Percentiles rank a stretch among this genome's conserved stretches.
phyloP scores from a whole-genome alignment of 257 asterid species.

The Plantago major region DNA sequence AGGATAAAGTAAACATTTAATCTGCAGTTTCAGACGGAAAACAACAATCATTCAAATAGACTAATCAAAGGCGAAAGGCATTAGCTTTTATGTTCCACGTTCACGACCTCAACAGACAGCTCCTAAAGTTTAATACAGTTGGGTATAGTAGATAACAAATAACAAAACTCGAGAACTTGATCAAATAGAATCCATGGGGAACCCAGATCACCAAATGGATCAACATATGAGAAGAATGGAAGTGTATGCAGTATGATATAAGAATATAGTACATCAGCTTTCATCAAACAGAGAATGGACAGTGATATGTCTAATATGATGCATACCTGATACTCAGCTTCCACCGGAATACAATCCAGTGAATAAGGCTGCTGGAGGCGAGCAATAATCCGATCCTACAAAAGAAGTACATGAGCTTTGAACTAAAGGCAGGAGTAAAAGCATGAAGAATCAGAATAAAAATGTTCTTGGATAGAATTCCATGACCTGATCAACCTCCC shows the following conservation, averaged over 20 bases:
- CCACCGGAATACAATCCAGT: conserved; percentile 96
- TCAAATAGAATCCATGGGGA: not conserved
- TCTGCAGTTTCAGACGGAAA: not conserved
- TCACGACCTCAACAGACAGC: not conserved
- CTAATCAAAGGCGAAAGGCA: too few species aligned
- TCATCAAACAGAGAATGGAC: conserved; percentile 7
- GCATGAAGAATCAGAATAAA: too few species aligned
- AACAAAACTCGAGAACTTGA: not conserved
- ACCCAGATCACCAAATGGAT: not conserved
- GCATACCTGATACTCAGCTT: conserved; percentile 93
- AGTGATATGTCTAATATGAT: conserved; percentile 7
- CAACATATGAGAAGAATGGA: not conserved
- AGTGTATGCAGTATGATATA: too few species aligned
- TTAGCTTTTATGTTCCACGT: not conserved
- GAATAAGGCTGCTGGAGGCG: conserved; percentile 99
- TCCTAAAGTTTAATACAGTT: not conserved
- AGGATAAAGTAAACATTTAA: not conserved
- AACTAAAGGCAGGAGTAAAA: too few species aligned
- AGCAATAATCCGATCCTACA: conserved; percentile 90
- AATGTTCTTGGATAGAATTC: too few species aligned
- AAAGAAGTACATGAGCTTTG: conserved; percentile 13
- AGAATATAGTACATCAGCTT: not conserved
- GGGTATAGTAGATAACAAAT: not conserved
- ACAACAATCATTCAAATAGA: not conserved
- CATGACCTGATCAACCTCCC: too few species aligned